These are phyloP conservation scores for Solanum appendiculatum DNA, from an alignment of 257 asterid genomes.

Conservation along the genomic window DNA sequence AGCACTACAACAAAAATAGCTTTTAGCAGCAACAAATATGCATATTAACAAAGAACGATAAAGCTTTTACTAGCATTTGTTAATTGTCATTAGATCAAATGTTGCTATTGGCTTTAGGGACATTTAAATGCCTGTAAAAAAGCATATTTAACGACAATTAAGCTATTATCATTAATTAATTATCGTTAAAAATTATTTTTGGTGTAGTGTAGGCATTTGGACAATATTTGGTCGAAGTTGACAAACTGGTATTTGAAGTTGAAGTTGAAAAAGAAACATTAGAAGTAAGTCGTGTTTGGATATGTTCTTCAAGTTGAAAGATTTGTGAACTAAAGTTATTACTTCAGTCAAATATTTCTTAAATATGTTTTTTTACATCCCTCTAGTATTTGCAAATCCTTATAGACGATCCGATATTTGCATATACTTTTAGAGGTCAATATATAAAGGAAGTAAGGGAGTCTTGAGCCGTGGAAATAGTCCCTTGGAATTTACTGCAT, in stretches of 20 bases:
- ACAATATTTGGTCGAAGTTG: neutral
- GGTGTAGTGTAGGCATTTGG: neutral
- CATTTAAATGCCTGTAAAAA: no score
- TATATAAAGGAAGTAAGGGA: neutral
- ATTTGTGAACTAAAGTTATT: neutral
- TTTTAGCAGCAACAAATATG: no score
- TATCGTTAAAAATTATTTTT: no score
- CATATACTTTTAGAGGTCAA: neutral
- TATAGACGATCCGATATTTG: neutral
- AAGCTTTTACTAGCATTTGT: no score
- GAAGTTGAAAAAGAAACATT: neutral
- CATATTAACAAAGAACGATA: no score
- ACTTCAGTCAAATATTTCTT: neutral
- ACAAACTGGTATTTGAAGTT: neutral
- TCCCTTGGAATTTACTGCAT: neutral
- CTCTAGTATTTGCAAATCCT: neutral
- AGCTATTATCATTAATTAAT: no score
- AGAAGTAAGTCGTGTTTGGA: neutral
- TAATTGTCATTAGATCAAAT: neutral
- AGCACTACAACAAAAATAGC: no score
- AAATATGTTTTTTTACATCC: no score
- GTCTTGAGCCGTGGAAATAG: neutral
- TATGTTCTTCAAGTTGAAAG: neutral
- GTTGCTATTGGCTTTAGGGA: no score
- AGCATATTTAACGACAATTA: fast-evolving